A percentile compares a stretch with the other conserved stretches of the same genome.
phyloP scores from a whole-genome alignment of 1,284 basidiomycete species.

The Naganishia cerealis region DNA sequence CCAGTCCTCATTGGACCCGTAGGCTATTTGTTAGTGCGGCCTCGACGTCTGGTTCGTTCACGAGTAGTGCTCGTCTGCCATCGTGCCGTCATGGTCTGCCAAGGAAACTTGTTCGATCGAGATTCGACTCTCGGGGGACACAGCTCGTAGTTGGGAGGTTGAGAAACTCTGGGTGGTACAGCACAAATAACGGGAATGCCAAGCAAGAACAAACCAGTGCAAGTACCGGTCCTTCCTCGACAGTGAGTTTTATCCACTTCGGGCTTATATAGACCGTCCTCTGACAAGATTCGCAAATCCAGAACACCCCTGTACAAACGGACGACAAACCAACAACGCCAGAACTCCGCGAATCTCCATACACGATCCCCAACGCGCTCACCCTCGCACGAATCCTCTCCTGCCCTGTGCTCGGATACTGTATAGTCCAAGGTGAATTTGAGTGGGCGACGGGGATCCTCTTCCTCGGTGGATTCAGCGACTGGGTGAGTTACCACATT shows the following conservation, averaged over 20 bases:
- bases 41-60: not conserved
- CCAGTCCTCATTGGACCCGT: not conserved
- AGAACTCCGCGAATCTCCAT: constrained; percentile 77
- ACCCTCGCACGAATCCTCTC: constrained; percentile 81
- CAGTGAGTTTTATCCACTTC: not conserved
- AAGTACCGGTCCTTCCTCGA: not conserved
- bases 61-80: not conserved
- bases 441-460: constrained; percentile 75
- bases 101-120: not conserved
- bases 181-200: not conserved
- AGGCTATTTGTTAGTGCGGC: not conserved
- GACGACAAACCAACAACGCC: not conserved
- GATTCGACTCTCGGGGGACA: not conserved
- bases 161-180: not conserved
- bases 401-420: constrained; percentile 86
- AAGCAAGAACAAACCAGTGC: constrained; percentile 1
- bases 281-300: not conserved
- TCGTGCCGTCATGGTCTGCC: not conserved
- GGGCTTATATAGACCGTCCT: not conserved
- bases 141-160: not conserved
- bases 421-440: constrained; percentile 83
- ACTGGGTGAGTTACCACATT: constrained; percentile 65
- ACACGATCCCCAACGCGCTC: constrained; percentile 88
- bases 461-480: constrained; percentile 83
- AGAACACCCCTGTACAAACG: not conserved